Evolutionary conservation across 2,329 filamentous ascomycete genomes (phyloP).

Genomic region (Phyllosticta citribraziliensis): DNA sequence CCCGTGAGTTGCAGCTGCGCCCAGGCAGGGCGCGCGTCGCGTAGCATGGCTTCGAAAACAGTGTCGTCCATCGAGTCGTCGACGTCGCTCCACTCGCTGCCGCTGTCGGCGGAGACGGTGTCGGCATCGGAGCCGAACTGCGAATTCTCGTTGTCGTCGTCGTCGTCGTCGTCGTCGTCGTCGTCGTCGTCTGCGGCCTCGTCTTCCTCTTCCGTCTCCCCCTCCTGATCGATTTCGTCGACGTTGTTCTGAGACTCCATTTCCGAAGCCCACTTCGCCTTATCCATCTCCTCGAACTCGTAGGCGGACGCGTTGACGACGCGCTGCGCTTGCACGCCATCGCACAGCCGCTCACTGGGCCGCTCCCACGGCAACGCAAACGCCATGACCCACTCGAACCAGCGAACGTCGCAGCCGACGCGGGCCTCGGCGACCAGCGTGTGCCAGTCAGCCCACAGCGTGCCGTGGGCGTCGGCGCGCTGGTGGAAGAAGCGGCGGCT

Average conservation of each 20-base stretch:
- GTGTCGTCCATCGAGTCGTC: background rate
- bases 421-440: slow-evolving; percentile 2
- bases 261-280: background rate
- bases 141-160: background rate
- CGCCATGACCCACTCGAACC: slow-evolving; percentile 4
- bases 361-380: background rate
- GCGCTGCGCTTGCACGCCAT: background rate
- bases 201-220: no score
- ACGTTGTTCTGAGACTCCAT: no score
- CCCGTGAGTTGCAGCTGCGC: no score
- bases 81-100: background rate
- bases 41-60: background rate
- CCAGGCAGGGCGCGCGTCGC: no score
- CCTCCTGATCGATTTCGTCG: background rate
- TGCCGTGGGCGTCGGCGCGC: no score
- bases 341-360: background rate
- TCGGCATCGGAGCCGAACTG: background rate
- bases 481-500: background rate
- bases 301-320: background rate
- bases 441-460: slow-evolving; percentile 5
- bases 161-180: background rate
- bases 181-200: background rate
- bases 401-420: background rate
- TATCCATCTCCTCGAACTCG: background rate
- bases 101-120: background rate